phyloP scores from a whole-genome alignment of 2,329 filamentous ascomycete genomes.

The Xylariaceae sp. region DNA sequence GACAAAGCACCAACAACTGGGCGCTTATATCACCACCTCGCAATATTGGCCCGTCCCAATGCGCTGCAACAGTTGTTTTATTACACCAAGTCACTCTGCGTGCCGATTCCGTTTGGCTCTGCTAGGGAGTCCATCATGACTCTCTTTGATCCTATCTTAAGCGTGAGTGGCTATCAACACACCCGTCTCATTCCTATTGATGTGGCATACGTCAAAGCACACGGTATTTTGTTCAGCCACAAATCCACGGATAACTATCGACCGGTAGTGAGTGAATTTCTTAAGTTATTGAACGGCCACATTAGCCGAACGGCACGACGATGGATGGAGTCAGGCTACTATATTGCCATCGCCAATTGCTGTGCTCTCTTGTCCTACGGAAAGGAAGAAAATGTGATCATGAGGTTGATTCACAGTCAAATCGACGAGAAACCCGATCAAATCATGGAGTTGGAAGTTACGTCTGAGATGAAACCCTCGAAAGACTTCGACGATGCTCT shows the following conservation, averaged over 20 bases:
- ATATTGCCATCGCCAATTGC: constrained; percentile 63
- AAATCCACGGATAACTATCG: constrained; percentile 54
- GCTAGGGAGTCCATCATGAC: constrained; percentile 74
- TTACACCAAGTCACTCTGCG: constrained; percentile 74
- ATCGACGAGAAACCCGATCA: constrained; percentile 37
- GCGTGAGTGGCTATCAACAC: constrained; percentile 35
- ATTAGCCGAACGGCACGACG: constrained; percentile 58
- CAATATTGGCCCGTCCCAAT: constrained; percentile 75
- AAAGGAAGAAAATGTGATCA: constrained; percentile 52
- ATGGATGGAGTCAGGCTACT: constrained; percentile 60
- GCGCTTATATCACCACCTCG: constrained; percentile 85
- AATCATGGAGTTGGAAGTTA: constrained; percentile 31
- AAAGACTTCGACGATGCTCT: constrained; percentile 34
- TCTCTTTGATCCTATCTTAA: constrained; percentile 66
- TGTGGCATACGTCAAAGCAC: constrained; percentile 65
- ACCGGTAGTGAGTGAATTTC: constrained; percentile 54
- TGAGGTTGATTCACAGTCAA: constrained; percentile 46
- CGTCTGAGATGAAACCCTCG: constrained; percentile 16
- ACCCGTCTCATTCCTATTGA: constrained; percentile 56
- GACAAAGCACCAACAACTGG: constrained; percentile 78
- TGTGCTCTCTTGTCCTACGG: constrained; percentile 61
- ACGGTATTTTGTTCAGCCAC: constrained; percentile 68
- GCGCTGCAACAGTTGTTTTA: constrained; percentile 74
- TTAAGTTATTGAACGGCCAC: constrained; percentile 59
- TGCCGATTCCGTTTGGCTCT: constrained; percentile 69